Conservation (phyloP, 345 rosid species). For the Gossypium arboreum region DNA sequence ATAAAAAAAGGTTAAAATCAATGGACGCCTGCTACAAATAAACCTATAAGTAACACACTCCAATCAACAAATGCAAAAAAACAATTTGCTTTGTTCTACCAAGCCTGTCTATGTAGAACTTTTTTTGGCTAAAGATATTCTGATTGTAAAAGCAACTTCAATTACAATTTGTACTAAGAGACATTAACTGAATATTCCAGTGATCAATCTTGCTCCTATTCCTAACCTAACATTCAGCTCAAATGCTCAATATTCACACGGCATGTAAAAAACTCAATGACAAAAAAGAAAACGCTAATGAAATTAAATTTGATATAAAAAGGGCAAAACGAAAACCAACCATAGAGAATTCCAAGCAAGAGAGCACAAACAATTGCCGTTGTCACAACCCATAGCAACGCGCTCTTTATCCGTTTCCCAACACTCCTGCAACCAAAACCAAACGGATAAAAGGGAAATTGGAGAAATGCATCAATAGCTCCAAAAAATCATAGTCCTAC, state of each 20-base stretch:
- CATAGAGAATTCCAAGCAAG: constrained; percentile 86
- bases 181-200: neutral
- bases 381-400: constrained; percentile 71
- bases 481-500: constrained; percentile 12
- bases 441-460: neutral
- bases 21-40: neutral
- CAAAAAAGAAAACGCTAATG: neutral
- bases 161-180: neutral
- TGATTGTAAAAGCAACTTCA: neutral
- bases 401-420: constrained; percentile 79
- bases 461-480: neutral
- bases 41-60: neutral
- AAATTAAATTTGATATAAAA: neutral
- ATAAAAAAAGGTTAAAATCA: constrained; percentile 18
- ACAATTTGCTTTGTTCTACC: neutral
- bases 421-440: constrained; percentile 50
- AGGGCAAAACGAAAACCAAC: constrained; percentile 36
- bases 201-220: neutral
- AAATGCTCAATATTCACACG: neutral
- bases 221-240: constrained; percentile 3
- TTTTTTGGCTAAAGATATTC: neutral
- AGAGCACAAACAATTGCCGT: constrained; percentile 81
- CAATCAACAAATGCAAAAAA: neutral
- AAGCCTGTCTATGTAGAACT: neutral
- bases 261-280: neutral